Evolutionary conservation across 257 asterid genomes (phyloP), one percentile per base, ranked within the genome.

Genomic region (Salvia rosmarinus): DNA sequence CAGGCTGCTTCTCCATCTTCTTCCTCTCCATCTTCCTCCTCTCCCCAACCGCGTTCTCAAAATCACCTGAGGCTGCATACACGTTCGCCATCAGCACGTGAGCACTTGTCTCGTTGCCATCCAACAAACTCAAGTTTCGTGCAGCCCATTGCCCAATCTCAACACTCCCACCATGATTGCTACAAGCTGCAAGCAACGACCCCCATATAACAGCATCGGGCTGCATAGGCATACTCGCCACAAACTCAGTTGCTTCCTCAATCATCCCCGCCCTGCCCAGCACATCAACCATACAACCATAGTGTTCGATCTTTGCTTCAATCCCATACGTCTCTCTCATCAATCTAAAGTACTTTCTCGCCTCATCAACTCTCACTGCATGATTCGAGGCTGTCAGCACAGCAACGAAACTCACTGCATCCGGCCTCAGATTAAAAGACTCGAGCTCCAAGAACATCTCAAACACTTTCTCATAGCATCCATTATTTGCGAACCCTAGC

Each of bases 181-280:
- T 73, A 62, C 89, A 85, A 21, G 89, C 77, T 4, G 90, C 82
- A 19, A 91, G 66, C 56, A 91, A 72, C 9, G 92, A 80, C 44
- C 93, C 85, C 96, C 91, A 91, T 70, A 85, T 79, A 11, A 73
- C 66, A 46, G 82, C 79, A 74, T 89, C 95, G 9, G 93, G 91
- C 5, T 75, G 7, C 59, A 87, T 70, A 4, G 89, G 88, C 96
- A 86, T 89, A 28, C 75, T 81, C 42, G 35, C 72, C 37, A 82
- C 72, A 4, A 89, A 21, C 73, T 83, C 83, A 12, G 70, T 83
- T 4, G 95, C 95, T 78, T 89, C 95, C 77, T 85, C 83, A 16
- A 89, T 76, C 2, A 42, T 71, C 12, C 96, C 97, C n/a, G 86
- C 82, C 68, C 91, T 82, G 43, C 92, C 93, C 51, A 91, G 76